Conservation (phyloP, 2,329 filamentous ascomycete genomes). For the Neonectria hederae region DNA sequence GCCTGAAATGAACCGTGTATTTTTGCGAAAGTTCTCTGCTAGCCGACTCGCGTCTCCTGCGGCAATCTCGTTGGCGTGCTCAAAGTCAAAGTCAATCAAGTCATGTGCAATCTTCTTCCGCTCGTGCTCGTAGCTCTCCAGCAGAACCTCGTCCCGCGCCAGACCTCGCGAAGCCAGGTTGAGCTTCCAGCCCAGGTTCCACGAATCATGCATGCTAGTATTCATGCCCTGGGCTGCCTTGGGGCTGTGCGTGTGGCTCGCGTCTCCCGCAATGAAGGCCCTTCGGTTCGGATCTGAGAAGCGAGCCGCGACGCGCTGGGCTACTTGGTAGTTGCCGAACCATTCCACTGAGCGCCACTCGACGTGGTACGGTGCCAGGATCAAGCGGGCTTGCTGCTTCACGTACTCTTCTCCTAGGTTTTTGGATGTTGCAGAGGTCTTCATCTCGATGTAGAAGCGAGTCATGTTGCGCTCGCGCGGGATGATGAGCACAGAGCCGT, state of each 20-base stretch:
- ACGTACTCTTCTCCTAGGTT: conserved; percentile 69
- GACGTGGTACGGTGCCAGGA: conserved; percentile 65
- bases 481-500: conserved; percentile 75
- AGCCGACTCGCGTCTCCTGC: conserved; percentile 69
- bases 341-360: conserved; percentile 69
- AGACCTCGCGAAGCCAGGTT: conserved; percentile 64
- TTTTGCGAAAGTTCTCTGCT: conserved; percentile 73
- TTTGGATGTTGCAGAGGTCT: conserved; percentile 51
- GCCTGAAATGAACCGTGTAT: conserved; percentile 77
- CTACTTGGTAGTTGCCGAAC: conserved; percentile 77
- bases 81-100: conserved; percentile 65
- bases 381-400: conserved; percentile 69
- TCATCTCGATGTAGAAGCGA: conserved; percentile 67
- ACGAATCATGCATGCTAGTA: conserved; percentile 65
- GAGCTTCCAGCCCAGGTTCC: conserved; percentile 66
- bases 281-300: conserved; percentile 69
- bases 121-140: conserved; percentile 69
- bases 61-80: conserved; percentile 65
- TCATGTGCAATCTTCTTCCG: conserved; percentile 68
- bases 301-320: conserved; percentile 73
- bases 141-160: conserved; percentile 59
- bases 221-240: conserved; percentile 77
- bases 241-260: conserved; percentile 75
- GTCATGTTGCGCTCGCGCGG: conserved; percentile 78
- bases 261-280: conserved; percentile 74